phyloP scores from a whole-genome alignment of 768 basidiomycete genomes.

The Holtermanniella nyarrowii region DNA sequence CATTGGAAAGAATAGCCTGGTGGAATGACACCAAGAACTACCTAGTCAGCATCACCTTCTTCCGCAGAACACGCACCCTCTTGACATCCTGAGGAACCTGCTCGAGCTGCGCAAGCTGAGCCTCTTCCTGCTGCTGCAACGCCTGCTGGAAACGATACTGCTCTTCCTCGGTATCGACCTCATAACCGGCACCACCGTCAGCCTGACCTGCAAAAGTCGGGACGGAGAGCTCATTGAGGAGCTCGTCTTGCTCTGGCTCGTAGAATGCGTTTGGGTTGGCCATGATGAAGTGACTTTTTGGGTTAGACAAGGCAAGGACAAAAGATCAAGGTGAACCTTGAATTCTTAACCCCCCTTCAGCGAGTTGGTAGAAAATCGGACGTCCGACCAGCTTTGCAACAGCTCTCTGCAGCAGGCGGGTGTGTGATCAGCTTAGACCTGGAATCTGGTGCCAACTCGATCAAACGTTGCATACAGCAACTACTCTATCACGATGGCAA shows the following conservation, averaged over 20 bases:
- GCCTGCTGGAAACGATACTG: constrained; percentile 25
- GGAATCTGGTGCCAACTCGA: too few species aligned
- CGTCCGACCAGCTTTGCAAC: too few species aligned
- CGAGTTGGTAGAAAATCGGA: too few species aligned
- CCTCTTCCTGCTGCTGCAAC: constrained; percentile 22
- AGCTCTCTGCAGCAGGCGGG: too few species aligned
- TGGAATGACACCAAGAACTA: constrained; percentile 94
- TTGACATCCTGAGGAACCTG: constrained; percentile 83
- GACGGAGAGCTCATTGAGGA: constrained; percentile 26
- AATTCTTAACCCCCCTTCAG: too few species aligned
- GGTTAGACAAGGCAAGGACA: too few species aligned
- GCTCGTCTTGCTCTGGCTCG: constrained; percentile 35
- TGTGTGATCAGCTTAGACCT: too few species aligned
- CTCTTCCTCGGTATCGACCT: constrained; percentile 12
- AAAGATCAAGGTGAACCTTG: too few species aligned
- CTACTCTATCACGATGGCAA: too few species aligned
- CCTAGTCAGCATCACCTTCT: constrained; percentile 7
- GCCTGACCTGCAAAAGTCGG: constrained; percentile 7
- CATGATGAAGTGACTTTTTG: too few species aligned
- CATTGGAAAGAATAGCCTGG: constrained; percentile 81
- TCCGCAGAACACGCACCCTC: constrained; percentile 48
- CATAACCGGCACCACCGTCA: constrained; percentile 4
- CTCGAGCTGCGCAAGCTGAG: constrained; percentile 53
- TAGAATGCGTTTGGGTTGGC: constrained; percentile 36
- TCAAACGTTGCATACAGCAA: too few species aligned